These are phyloP conservation scores for Botrytis pseudocinerea DNA, from an alignment of 2,329 filamentous ascomycete species.

Conservation along the genomic window DNA sequence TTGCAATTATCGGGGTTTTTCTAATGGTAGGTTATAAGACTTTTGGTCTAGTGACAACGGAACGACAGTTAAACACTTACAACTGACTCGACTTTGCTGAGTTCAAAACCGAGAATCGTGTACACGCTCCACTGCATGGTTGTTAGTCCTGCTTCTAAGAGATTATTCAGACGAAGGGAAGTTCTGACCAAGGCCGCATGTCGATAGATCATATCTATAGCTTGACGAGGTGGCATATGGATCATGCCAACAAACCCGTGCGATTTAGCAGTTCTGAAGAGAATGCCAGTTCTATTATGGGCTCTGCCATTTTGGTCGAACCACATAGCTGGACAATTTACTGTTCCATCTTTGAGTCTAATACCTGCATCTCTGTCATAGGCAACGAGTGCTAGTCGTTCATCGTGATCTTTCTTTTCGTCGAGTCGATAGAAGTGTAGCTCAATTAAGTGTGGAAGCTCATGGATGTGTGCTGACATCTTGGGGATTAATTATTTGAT, in stretches of 20 bases:
- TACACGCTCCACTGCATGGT: neutral
- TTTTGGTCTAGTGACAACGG: neutral
- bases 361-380: neutral
- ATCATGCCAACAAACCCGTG: neutral
- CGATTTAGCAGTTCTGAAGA: neutral
- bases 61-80: neutral
- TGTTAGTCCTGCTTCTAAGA: neutral
- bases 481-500: neutral
- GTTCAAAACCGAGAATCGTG: conserved; percentile 1
- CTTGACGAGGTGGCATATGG: neutral
- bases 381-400: conserved; percentile 2
- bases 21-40: neutral
- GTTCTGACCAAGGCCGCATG: neutral
- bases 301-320: conserved; percentile 7
- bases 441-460: neutral
- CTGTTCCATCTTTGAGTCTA: neutral
- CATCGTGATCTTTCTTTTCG: neutral
- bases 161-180: neutral
- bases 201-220: conserved; percentile 11
- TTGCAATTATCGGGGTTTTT: neutral
- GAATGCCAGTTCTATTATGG: neutral
- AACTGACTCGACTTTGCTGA: neutral
- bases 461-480: neutral
- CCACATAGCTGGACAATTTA: conserved; percentile 5
- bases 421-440: neutral